Percentiles rank a stretch among this genome's conserved stretches.
phyloP scores from a whole-genome alignment of 805 yeast genomes.

The Blastobotrys chiropterorum region DNA sequence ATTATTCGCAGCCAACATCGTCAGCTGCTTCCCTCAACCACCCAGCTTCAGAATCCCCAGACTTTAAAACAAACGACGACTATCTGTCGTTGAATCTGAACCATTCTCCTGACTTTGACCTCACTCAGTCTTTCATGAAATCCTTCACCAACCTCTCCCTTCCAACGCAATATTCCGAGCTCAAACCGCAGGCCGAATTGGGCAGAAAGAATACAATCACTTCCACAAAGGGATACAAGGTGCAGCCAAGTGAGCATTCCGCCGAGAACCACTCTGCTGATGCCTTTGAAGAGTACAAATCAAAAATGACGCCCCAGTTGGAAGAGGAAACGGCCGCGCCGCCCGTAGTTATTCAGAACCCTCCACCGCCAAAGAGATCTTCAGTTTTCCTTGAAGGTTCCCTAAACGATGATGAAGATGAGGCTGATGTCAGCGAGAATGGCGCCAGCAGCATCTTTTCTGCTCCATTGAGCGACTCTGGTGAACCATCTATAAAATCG shows the following conservation, averaged over 20 bases:
- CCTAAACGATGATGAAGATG: slow-evolving; percentile 1
- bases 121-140: neutral
- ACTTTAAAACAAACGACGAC: neutral
- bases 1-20: neutral
- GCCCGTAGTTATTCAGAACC: neutral
- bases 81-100: neutral
- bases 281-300: slow-evolving; percentile 1
- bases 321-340: neutral
- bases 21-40: neutral
- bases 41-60: neutral
- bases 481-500: neutral
- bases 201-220: slow-evolving; percentile 19
- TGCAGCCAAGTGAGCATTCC: neutral
- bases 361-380: neutral
- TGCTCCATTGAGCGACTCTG: neutral
- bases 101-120: slow-evolving; percentile 2
- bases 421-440: neutral
- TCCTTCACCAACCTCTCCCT: slow-evolving; percentile 1
- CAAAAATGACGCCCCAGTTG: neutral
- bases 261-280: slow-evolving; percentile 4
- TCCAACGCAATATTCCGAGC: neutral
- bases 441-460: neutral
- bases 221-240: slow-evolving; percentile 5
- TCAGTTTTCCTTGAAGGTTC: neutral
- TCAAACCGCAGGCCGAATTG: slow-evolving; percentile 6